Evolutionary conservation across 495 filamentous ascomycete genomes (phyloP), one percentile per base, ranked within the genome.

Genomic region (Glarea lozoyensis): DNA sequence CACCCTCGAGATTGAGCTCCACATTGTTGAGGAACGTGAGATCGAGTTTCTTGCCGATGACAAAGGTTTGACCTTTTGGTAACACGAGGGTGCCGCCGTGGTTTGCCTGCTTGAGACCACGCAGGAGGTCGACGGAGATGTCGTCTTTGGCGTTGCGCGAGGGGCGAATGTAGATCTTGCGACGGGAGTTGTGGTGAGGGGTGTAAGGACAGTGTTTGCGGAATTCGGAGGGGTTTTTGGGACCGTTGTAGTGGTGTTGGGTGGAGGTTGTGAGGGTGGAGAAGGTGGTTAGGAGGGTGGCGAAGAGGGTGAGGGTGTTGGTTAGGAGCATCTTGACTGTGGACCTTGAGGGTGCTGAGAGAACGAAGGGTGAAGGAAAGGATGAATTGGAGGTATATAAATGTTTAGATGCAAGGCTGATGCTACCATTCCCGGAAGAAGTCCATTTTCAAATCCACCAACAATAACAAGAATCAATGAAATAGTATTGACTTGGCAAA

Each of bases 41-140:
- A 50, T 78, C 70, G 15, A 79, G 53, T 42, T 70, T 74, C 56
- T 70, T 68, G 12, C 73, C 72, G 47, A 79, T 69, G 3, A 79
- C 58, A 53, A 72, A 78, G 4, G 54, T 68, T 53, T 74, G 52
- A 3, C 64, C 66, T 47, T 70, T 66, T 42, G 73, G 56, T 3
- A 78, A 57, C 11, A 68, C 51, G 13, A 78, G 50, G 17, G 65
- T 60, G 12, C 75, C 75, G 10, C 74, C 75, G 24, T 69, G 54
- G 48, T 78, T 78, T 12, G 75, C 74, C 27, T 61, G 59, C 37
- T 67, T 60, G 12, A 78, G 60, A 5, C 64, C 74, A 46, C 59
- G 55, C 15, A 71, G 59, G 58, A 78, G 76, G 21, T 76, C 71
- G 4, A 54, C 54, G 2, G 73, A 65, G 22, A 78, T 52, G 56